phyloP scores from a whole-genome alignment of 352 stramenopile genomes.

The Pythium vanterpoolii region DNA sequence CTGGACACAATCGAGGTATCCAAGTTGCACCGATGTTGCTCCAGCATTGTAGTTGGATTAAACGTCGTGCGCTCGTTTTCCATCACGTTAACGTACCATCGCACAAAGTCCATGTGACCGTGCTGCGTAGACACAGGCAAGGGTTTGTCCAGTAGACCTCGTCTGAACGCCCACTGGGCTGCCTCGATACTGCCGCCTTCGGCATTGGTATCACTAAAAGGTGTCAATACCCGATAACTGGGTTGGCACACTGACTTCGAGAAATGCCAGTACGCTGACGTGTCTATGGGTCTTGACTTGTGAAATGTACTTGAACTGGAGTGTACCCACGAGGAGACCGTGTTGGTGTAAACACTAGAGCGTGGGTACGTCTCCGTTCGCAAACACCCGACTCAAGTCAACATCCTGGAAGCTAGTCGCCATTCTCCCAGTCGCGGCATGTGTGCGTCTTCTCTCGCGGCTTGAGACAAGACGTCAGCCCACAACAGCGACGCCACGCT shows the following conservation, averaged over 20 bases:
- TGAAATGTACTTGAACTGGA: background rate
- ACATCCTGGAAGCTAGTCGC: background rate
- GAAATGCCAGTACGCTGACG: constrained; percentile 4
- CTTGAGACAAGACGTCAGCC: background rate
- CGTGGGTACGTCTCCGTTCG: background rate
- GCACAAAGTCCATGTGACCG: constrained; percentile 14
- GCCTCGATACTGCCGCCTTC: constrained; percentile 1
- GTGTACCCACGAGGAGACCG: background rate
- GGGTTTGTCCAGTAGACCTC: background rate
- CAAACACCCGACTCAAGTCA: background rate
- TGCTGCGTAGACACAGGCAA: background rate
- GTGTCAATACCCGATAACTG: background rate
- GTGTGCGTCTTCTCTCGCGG: background rate
- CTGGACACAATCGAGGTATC: background rate
- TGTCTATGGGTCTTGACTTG: background rate
- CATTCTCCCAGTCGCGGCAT: too few relatives aligned
- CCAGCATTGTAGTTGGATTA: background rate
- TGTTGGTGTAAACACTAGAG: background rate
- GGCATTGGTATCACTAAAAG: background rate
- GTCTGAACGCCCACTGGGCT: background rate
- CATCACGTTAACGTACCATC: background rate
- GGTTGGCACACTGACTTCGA: background rate
- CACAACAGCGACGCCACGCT: background rate
- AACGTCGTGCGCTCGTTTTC: background rate
- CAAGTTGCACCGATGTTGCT: background rate